phyloP scores from a whole-genome alignment of 2,329 filamentous ascomycete species.

The Botryotinia narcissicola region DNA sequence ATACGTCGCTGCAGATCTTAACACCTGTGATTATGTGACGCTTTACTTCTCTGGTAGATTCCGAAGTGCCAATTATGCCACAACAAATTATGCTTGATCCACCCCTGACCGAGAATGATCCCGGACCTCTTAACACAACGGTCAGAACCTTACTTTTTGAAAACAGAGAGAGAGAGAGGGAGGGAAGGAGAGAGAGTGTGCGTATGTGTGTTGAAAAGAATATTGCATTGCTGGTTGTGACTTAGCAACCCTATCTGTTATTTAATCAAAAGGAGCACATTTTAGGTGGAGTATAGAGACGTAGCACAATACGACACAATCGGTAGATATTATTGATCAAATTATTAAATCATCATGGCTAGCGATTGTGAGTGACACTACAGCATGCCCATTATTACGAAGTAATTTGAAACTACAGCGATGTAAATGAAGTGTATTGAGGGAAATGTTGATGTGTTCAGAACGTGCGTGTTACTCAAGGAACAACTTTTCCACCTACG shows the following conservation, averaged over 20 bases:
- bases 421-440: background rate
- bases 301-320: background rate
- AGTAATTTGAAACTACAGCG: background rate
- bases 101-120: conserved; percentile 13
- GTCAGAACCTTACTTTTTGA: background rate
- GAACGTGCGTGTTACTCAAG: background rate
- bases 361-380: background rate
- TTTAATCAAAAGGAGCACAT: background rate
- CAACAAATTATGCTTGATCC: conserved; percentile 12
- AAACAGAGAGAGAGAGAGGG: background rate
- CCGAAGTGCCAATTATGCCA: conserved; percentile 15
- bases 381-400: background rate
- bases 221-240: background rate
- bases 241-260: background rate
- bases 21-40: conserved; percentile 7
- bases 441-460: background rate
- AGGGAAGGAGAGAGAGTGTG: background rate
- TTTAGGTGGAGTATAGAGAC: background rate
- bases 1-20: conserved; percentile 18
- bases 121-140: conserved; percentile 10
- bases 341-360: background rate
- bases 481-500: background rate
- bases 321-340: background rate
- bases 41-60: conserved; percentile 5
- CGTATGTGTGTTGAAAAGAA: background rate